These are phyloP conservation scores for Bisporella sp. DNA, from an alignment of 2,329 filamentous ascomycete species.

Conservation along the genomic window DNA sequence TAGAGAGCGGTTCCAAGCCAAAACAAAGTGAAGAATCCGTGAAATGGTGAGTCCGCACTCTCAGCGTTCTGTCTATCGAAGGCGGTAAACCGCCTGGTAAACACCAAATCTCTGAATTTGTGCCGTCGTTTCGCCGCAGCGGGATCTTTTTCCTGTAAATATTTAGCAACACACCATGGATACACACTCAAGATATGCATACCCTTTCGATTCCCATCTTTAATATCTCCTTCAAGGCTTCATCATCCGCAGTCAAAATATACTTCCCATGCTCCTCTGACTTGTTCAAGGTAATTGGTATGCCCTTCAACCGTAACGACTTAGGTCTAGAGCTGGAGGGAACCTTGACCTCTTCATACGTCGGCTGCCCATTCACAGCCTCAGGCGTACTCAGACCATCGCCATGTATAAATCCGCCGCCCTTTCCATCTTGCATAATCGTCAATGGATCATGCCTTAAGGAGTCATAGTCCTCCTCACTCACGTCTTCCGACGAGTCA, in stretches of 20 bases:
- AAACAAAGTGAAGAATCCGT: constrained; percentile 74
- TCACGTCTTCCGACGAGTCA: constrained; percentile 17
- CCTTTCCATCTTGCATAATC: constrained; percentile 25
- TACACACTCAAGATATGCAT: not conserved
- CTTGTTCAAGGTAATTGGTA: constrained; percentile 24
- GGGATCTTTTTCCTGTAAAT: constrained; percentile 17
- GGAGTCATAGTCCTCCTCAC: constrained; percentile 26
- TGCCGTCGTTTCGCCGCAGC: constrained; percentile 17
- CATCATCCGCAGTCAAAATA: constrained; percentile 22
- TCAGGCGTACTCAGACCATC: constrained; percentile 5
- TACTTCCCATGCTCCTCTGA: constrained; percentile 21
- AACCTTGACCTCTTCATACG: constrained; percentile 15
- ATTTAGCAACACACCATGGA: not conserved
- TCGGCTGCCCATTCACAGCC: constrained; percentile 7
- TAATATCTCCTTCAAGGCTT: constrained; percentile 20
- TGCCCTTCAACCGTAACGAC: constrained; percentile 16
- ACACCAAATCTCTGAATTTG: constrained; percentile 51
- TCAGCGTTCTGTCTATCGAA: constrained; percentile 67
- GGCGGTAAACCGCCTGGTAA: constrained; percentile 64
- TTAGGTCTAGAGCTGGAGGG: constrained; percentile 5
- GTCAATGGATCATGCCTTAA: constrained; percentile 20
- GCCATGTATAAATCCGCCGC: constrained; percentile 26
- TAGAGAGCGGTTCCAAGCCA: constrained; percentile 65
- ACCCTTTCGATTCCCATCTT: constrained; percentile 20
- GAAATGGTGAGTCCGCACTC: constrained; percentile 61